Conservation (phyloP, 192 early-diverging fungal genomes). For the Dissophora ornata region DNA sequence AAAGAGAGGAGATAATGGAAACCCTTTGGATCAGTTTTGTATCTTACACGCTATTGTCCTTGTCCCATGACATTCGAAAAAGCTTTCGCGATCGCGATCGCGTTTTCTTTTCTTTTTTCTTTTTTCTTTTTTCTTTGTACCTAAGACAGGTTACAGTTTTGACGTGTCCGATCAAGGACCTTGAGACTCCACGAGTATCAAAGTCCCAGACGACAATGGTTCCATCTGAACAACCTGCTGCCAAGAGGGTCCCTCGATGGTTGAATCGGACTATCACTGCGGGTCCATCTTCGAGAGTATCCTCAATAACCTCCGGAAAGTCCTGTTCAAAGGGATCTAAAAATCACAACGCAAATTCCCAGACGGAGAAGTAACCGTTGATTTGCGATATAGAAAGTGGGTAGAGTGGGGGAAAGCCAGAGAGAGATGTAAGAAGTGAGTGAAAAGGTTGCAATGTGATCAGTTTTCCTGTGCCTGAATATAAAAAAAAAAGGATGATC, state of each 20-base stretch:
- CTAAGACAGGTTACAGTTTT: conserved; percentile 79
- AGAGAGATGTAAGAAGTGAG: background rate
- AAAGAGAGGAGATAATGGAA: too few relatives aligned
- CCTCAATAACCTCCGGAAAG: conserved; percentile 83
- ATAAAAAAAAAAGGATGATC: background rate
- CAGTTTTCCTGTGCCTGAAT: background rate
- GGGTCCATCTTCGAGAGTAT: conserved; percentile 77
- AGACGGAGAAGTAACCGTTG: background rate
- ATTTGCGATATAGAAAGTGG: too few relatives aligned
- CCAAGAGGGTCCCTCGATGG: conserved; percentile 81
- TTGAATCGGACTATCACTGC: conserved; percentile 81
- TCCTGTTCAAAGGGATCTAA: conserved; percentile 83
- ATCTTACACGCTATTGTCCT: too few relatives aligned
- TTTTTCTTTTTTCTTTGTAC: too few relatives aligned
- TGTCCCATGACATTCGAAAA: too few relatives aligned
- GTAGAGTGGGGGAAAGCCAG: too few relatives aligned
- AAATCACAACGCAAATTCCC: background rate
- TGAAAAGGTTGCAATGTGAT: background rate
- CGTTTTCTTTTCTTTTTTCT: too few relatives aligned
- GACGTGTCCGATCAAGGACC: conserved; percentile 81
- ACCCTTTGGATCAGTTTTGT: too few relatives aligned
- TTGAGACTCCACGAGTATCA: conserved; percentile 81
- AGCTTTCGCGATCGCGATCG: too few relatives aligned
- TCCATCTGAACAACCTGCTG: conserved; percentile 85
- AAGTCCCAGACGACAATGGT: conserved; percentile 88